These are phyloP conservation scores for Tritrichomonas foetus DNA, from an alignment of 208 protist genomes.

Conservation along the genomic window DNA sequence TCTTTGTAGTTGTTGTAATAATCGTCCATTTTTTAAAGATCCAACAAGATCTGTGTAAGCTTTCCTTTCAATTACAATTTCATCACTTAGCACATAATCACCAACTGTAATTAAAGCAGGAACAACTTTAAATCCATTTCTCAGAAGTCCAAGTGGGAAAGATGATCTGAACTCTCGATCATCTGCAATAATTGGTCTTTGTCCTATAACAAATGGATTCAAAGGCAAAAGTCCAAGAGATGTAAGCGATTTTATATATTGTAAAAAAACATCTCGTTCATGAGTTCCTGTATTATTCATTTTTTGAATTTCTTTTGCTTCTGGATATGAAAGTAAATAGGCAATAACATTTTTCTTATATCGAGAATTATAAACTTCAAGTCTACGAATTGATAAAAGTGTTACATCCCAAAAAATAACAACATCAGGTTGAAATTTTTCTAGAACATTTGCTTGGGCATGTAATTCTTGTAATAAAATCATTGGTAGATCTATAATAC, in stretches of 20 bases:
- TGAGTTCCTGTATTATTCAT: neutral
- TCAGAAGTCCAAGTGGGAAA: neutral
- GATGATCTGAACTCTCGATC: neutral
- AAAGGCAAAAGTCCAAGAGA: neutral
- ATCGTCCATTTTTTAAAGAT: neutral
- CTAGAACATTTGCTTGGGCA: neutral
- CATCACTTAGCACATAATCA: constrained; percentile 18
- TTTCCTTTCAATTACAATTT: constrained; percentile 22
- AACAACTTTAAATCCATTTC: neutral
- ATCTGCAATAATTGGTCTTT: neutral
- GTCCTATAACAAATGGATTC: neutral
- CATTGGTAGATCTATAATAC: neutral
- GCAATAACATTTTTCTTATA: neutral
- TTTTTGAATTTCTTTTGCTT: neutral
- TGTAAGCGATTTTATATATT: neutral
- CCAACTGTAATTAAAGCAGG: neutral
- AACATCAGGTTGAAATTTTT: constrained; percentile 13
- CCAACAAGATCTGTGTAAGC: constrained; percentile 13
- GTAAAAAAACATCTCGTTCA: neutral
- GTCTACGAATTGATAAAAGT: neutral
- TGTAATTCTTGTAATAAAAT: constrained; percentile 12
- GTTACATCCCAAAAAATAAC: constrained; percentile 30
- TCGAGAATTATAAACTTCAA: constrained; percentile 11
- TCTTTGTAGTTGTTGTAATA: constrained; percentile 31
- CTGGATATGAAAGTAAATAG: neutral